A percentile compares a stretch with the other conserved stretches of the same genome.
These are phyloP conservation scores for Ceratocystis huliohia DNA, from an alignment of 2,329 filamentous ascomycete species.

Conservation along the genomic window DNA sequence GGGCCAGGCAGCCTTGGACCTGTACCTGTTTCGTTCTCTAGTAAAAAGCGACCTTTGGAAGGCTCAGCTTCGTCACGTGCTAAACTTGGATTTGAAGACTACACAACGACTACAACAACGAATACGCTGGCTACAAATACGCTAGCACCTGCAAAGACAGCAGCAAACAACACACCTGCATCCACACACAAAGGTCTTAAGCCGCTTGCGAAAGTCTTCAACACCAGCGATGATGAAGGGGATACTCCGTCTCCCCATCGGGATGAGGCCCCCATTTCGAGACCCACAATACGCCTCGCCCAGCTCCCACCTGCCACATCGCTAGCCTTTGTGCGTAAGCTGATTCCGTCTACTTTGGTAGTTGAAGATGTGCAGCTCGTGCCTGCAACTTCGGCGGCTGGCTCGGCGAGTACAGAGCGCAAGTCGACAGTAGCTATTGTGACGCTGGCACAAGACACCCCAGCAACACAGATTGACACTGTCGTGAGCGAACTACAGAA, in stretches of 20 bases:
- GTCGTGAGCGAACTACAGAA: constrained; percentile 69
- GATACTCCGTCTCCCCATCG: constrained; percentile 29
- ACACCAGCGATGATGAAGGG: constrained; percentile 50
- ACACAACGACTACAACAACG: constrained; percentile 24
- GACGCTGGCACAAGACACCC: constrained; percentile 65
- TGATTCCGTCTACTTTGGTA: constrained; percentile 46
- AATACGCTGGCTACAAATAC: neutral
- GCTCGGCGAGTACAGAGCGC: constrained; percentile 40
- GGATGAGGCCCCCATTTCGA: constrained; percentile 47
- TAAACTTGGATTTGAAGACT: constrained; percentile 29
- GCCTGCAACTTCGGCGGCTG: constrained; percentile 36
- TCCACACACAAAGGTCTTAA: neutral
- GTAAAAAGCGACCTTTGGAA: constrained; percentile 41
- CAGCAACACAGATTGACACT: constrained; percentile 70
- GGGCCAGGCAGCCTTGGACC: constrained; percentile 51
- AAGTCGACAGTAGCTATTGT: constrained; percentile 68
- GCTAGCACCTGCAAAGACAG: neutral
- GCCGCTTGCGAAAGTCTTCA: constrained; percentile 53
- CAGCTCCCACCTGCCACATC: constrained; percentile 50
- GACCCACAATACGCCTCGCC: constrained; percentile 49
- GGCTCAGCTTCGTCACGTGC: constrained; percentile 25
- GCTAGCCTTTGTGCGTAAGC: constrained; percentile 45
- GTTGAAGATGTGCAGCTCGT: constrained; percentile 65
- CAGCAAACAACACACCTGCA: neutral
- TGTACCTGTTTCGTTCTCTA: constrained; percentile 29